Evolutionary conservation across 163 green algal species (phyloP).

Genomic region (Scenedesmus sp.): DNA sequence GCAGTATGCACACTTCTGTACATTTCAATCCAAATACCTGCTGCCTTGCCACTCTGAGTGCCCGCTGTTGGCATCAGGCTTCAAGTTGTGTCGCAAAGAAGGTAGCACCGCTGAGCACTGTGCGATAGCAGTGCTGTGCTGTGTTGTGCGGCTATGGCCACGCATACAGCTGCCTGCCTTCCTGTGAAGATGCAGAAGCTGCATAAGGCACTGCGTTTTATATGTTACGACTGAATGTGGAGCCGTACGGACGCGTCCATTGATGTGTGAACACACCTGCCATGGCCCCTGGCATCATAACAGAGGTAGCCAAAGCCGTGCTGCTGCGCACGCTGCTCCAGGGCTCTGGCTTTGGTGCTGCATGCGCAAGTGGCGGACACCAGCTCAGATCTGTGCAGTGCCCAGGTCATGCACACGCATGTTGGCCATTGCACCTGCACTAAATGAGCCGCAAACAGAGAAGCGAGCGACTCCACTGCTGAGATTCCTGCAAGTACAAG

Average conservation of each 20-base stretch:
- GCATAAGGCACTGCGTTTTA: no score
- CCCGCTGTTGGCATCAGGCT: no score
- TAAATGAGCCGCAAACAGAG: no score
- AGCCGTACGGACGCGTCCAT: neutral
- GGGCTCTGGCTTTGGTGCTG: conserved; percentile 30
- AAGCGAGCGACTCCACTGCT: no score
- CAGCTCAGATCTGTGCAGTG: neutral
- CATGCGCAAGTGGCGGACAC: neutral
- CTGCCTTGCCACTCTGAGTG: no score
- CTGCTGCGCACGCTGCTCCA: conserved; percentile 26
- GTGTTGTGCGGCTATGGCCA: neutral
- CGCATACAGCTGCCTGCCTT: neutral
- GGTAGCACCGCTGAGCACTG: no score
- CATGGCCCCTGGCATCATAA: conserved; percentile 41
- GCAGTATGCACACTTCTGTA: no score
- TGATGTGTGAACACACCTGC: neutral
- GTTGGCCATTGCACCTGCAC: neutral
- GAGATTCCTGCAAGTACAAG: neutral
- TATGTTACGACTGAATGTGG: no score
- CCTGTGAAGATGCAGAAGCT: neutral
- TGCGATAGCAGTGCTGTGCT: no score
- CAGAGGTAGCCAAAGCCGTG: conserved; percentile 8
- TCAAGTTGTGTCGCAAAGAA: no score
- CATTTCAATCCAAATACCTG: no score
- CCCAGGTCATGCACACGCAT: neutral